These are phyloP conservation scores for Chaetomiaceae sp. DNA, from an alignment of 2,329 filamentous ascomycete genomes.

Conservation along the genomic window DNA sequence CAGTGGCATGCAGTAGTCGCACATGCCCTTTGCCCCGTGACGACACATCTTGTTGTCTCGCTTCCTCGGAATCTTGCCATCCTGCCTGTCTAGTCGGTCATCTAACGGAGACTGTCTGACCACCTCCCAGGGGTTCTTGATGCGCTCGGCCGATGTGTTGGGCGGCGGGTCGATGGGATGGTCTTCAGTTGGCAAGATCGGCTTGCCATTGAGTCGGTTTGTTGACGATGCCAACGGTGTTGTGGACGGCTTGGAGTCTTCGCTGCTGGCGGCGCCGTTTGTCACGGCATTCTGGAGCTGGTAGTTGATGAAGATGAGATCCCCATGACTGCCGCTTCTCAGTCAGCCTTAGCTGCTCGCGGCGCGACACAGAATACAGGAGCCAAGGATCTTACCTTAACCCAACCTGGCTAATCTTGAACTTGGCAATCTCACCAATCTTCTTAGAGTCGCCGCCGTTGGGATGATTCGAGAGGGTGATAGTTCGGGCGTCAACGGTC, in stretches of 20 bases:
- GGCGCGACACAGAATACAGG: background rate
- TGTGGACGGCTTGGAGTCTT: conserved; percentile 27
- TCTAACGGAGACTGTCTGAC: conserved; percentile 85
- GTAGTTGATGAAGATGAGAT: conserved; percentile 84
- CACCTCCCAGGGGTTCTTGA: conserved; percentile 89
- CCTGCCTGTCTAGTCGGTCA: conserved; percentile 74
- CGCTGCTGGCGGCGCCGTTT: conserved; percentile 37
- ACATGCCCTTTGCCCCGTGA: conserved; percentile 96
- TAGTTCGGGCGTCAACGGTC: conserved; percentile 54
- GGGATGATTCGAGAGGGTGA: conserved; percentile 57
- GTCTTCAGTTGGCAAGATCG: conserved; percentile 63
- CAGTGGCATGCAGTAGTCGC: conserved; percentile 95
- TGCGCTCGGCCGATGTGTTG: conserved; percentile 50
- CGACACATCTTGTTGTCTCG: conserved; percentile 83
- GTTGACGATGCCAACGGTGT: conserved; percentile 39
- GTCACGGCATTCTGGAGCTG: conserved; percentile 48
- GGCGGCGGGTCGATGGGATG: conserved; percentile 53
- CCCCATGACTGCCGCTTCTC: conserved; percentile 61
- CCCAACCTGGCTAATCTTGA: conserved; percentile 53
- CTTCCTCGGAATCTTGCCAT: conserved; percentile 79
- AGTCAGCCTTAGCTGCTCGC: conserved; percentile 4
- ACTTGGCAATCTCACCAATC: conserved; percentile 51
- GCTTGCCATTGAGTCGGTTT: conserved; percentile 72
- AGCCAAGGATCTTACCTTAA: conserved; percentile 42
- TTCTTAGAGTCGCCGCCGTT: conserved; percentile 52